phyloP scores from a whole-genome alignment of 305 asterid species.

The Fraxinus sp. region DNA sequence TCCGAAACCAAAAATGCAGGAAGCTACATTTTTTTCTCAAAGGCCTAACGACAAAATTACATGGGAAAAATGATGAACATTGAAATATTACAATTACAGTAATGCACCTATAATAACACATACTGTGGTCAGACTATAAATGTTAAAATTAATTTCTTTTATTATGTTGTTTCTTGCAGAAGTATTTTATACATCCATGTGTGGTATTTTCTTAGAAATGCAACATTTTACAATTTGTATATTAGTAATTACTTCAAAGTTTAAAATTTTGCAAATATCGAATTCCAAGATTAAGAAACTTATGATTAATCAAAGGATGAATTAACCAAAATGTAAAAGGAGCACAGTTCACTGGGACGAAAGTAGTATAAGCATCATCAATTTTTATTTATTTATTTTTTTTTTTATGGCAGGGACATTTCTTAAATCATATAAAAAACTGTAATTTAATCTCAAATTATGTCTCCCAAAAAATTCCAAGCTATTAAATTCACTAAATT shows the following conservation, averaged over 20 bases:
- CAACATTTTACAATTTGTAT: not conserved
- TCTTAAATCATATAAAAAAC: not conserved
- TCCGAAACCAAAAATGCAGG: not conserved
- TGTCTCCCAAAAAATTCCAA: not conserved
- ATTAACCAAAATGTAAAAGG: not conserved
- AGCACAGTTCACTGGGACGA: not conserved
- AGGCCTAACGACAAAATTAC: not conserved
- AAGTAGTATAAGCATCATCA: not conserved
- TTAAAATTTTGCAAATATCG: not conserved
- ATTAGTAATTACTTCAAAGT: not conserved
- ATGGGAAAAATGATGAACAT: not conserved
- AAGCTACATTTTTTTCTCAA: not conserved
- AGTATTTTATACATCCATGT: not conserved
- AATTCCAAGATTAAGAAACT: not conserved
- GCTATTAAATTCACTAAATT: conserved; percentile 6
- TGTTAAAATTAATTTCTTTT: not conserved
- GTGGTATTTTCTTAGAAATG: not conserved
- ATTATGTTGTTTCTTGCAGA: not conserved
- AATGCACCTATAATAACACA: not conserved
- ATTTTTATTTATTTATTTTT: not conserved
- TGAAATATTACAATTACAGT: not conserved
- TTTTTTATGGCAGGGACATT: not conserved
- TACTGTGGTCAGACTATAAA: not conserved
- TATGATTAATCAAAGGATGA: not conserved
- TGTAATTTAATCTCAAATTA: not conserved